Conservation (phyloP, 257 asterid genomes). For the Solanum lignicaule region DNA sequence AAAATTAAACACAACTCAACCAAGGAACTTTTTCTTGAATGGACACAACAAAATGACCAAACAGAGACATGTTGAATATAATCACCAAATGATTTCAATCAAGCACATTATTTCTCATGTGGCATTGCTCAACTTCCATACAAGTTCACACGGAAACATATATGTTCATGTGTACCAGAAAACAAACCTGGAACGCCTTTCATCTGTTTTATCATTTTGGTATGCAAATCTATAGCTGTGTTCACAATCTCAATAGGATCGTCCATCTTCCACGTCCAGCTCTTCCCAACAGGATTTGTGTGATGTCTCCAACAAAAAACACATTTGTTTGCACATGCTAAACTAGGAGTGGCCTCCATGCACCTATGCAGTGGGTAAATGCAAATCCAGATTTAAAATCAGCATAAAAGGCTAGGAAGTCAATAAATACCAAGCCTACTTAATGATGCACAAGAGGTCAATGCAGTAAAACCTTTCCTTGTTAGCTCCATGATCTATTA, state of each 20-base stretch:
- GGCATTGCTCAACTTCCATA: not conserved
- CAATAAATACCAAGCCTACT: not conserved
- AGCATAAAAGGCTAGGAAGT: not conserved
- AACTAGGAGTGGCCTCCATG: slow-evolving; percentile 99
- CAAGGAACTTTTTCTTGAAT: not conserved
- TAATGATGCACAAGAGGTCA: not conserved
- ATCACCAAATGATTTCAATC: not conserved
- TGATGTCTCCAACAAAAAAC: slow-evolving; percentile 99
- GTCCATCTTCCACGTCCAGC: slow-evolving; percentile 99
- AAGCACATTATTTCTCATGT: not conserved
- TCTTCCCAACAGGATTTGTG: slow-evolving; percentile 93
- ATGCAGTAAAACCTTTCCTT: not conserved
- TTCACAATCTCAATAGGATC: slow-evolving; percentile 81
- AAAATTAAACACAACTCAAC: not conserved
- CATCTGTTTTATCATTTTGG: slow-evolving; percentile 94
- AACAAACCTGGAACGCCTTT: slow-evolving; percentile 92
- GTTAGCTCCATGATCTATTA: not conserved
- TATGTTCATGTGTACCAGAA: not conserved
- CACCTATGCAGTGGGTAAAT: slow-evolving; percentile 38
- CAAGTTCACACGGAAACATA: not conserved
- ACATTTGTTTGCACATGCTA: slow-evolving; percentile 98
- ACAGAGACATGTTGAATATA: not conserved
- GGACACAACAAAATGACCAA: not conserved
- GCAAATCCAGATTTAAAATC: not conserved
- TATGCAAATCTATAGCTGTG: slow-evolving; percentile 79